Percentiles rank a stretch among this genome's conserved stretches.
phyloP scores from a whole-genome alignment of 2,329 filamentous ascomycete genomes.

The Sclerotinia subarctica region DNA sequence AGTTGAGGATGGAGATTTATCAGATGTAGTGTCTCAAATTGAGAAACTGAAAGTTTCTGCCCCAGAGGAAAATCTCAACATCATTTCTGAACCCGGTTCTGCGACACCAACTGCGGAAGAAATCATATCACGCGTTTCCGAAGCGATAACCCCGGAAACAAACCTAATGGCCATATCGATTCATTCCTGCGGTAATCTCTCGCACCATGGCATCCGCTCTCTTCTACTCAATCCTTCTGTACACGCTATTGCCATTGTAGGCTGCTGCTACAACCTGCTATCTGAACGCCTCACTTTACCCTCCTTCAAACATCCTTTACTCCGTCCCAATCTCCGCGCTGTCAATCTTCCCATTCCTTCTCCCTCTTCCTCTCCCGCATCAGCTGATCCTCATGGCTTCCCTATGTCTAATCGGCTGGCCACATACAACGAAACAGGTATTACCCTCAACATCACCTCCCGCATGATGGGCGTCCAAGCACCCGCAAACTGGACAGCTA shows the following conservation, averaged over 20 bases:
- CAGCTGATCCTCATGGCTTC: slow-evolving; percentile 78
- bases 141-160: slow-evolving; percentile 11
- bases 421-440: slow-evolving; percentile 56
- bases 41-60: slow-evolving; percentile 42
- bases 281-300: slow-evolving; percentile 86
- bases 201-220: slow-evolving; percentile 87
- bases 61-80: background rate
- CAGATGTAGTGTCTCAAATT: slow-evolving; percentile 62
- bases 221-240: slow-evolving; percentile 81
- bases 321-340: slow-evolving; percentile 66
- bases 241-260: slow-evolving; percentile 88
- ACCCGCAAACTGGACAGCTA: slow-evolving; percentile 81
- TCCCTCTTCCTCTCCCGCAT: slow-evolving; percentile 58
- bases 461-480: slow-evolving; percentile 98
- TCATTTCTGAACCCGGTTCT: background rate
- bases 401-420: slow-evolving; percentile 77
- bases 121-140: background rate
- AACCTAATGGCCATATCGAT: slow-evolving; percentile 86
- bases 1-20: slow-evolving; percentile 70
- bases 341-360: slow-evolving; percentile 62
- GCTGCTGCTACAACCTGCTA: slow-evolving; percentile 96
- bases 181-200: slow-evolving; percentile 96
- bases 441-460: slow-evolving; percentile 91
- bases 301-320: slow-evolving; percentile 76
- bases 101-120: background rate